A percentile compares a stretch with the other conserved stretches of the same genome.
Evolutionary conservation across 2,329 filamentous ascomycete genomes (phyloP).

Genomic region (Cladosporium sp.): DNA sequence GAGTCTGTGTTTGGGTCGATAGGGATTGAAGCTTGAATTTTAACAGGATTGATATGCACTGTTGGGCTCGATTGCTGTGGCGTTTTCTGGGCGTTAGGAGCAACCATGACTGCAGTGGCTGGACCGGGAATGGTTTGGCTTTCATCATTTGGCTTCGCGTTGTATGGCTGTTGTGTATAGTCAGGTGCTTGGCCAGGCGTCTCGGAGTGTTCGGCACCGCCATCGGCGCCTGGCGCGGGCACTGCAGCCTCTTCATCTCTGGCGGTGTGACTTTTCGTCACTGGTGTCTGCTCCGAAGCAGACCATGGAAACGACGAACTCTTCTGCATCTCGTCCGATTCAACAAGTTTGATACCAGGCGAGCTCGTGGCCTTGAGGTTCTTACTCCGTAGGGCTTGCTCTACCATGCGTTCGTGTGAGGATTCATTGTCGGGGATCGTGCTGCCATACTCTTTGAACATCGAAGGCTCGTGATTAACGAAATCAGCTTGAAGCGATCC

Average conservation of each 20-base stretch:
- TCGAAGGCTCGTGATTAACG: slow-evolving; percentile 35
- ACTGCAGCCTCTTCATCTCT: neutral
- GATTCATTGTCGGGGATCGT: slow-evolving; percentile 40
- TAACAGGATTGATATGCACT: neutral
- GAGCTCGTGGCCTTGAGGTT: slow-evolving; percentile 1
- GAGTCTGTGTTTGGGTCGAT: neutral
- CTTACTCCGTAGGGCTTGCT: slow-evolving; percentile 29
- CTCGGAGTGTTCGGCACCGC: neutral
- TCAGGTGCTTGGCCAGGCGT: neutral
- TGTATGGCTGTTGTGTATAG: neutral
- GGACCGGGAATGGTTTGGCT: neutral
- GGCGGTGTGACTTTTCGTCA: neutral
- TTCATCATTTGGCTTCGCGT: neutral
- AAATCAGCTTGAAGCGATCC: slow-evolving; percentile 35
- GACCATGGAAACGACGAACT: slow-evolving; percentile 27
- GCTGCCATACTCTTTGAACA: slow-evolving; percentile 40
- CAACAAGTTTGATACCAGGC: slow-evolving; percentile 1
- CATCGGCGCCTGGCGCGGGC: neutral
- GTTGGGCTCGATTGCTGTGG: neutral
- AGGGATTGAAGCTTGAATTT: neutral
- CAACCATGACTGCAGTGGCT: neutral
- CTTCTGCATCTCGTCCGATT: slow-evolving; percentile 9
- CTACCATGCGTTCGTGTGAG: slow-evolving; percentile 38
- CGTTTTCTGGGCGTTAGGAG: neutral
- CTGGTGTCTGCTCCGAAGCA: slow-evolving; percentile 17